Conservation (phyloP, 1,139 yeast genomes). For the Debaryomyces subglobosus region DNA sequence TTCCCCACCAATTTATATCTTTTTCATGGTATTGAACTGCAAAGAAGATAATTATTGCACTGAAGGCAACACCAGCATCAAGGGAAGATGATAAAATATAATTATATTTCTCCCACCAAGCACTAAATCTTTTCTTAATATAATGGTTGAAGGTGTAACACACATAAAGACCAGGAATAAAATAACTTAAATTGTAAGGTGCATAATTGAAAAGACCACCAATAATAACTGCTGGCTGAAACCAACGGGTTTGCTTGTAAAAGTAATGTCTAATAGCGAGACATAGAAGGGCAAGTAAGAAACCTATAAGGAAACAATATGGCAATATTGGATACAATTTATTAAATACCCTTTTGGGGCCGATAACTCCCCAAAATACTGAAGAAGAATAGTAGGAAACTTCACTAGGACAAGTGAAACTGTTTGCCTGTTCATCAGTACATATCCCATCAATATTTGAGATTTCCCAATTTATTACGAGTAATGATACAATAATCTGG, state of each 20-base stretch:
- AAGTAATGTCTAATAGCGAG: conserved; percentile 41
- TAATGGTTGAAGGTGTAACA: conserved; percentile 50
- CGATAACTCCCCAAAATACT: conserved; percentile 64
- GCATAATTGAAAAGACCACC: conserved; percentile 41
- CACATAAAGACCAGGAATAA: conserved; percentile 20
- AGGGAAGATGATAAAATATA: conserved; percentile 55
- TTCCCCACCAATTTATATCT: conserved; percentile 62
- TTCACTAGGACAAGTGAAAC: conserved; percentile 52
- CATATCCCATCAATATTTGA: conserved; percentile 43
- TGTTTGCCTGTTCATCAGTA: conserved; percentile 35
- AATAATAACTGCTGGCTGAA: conserved; percentile 52
- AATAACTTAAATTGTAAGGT: conserved; percentile 38
- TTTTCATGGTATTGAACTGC: conserved; percentile 50
- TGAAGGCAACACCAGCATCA: conserved; percentile 56
- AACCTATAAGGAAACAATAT: conserved; percentile 56
- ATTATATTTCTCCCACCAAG: conserved; percentile 65
- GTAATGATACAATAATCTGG: conserved; percentile 51
- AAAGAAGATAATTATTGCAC: conserved; percentile 56
- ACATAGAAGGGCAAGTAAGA: conserved; percentile 38
- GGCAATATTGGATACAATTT: conserved; percentile 48
- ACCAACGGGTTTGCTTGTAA: conserved; percentile 32
- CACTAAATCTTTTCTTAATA: conserved; percentile 44
- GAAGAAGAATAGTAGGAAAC: conserved; percentile 55
- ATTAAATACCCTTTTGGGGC: conserved; percentile 55
- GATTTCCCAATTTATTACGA: conserved; percentile 55